These are phyloP conservation scores for Cubamyces lactineus DNA, from an alignment of 768 basidiomycete species.

Conservation along the genomic window DNA sequence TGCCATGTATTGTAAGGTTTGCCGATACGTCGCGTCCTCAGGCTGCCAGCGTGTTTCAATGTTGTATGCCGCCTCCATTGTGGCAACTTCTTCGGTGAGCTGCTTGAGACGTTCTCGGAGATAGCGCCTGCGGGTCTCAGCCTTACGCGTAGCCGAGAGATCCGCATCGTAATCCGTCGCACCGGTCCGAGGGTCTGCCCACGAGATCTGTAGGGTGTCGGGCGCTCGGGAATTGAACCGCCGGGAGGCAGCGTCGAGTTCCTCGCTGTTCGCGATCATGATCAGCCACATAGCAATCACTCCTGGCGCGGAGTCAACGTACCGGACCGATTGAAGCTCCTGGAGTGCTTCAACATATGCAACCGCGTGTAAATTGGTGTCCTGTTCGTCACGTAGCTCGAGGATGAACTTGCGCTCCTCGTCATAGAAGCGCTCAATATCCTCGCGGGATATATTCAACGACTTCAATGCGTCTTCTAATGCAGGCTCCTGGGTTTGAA, in stretches of 20 bases:
- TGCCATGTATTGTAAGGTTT: slow-evolving; percentile 20
- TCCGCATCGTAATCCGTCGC: background rate
- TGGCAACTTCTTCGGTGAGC: slow-evolving; percentile 25
- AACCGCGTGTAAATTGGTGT: slow-evolving; percentile 32
- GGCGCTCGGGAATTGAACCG: background rate
- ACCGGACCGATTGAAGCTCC: slow-evolving; percentile 10
- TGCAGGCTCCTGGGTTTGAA: slow-evolving; percentile 12
- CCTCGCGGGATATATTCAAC: slow-evolving; percentile 22
- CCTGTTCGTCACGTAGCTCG: slow-evolving; percentile 32
- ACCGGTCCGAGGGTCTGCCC: background rate
- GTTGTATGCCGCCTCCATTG: slow-evolving; percentile 30
- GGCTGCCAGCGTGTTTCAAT: slow-evolving; percentile 36
- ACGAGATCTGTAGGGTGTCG: background rate
- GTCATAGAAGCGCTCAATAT: slow-evolving; percentile 28
- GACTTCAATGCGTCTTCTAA: slow-evolving; percentile 22
- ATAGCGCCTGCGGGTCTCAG: slow-evolving; percentile 30
- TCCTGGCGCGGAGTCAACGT: too few relatives aligned
- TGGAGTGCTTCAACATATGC: slow-evolving; percentile 39
- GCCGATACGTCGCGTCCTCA: slow-evolving; percentile 28
- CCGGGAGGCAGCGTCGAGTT: background rate
- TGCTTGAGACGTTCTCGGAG: slow-evolving; percentile 20
- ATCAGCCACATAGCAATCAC: too few relatives aligned
- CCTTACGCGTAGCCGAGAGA: slow-evolving; percentile 16
- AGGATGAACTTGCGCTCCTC: slow-evolving; percentile 35
- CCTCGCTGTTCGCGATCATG: background rate